Percentiles rank a stretch among this genome's conserved stretches.
These are phyloP conservation scores for Lodderomyces orthopsilosis DNA, from an alignment of 1,139 yeast species.

Conservation along the genomic window DNA sequence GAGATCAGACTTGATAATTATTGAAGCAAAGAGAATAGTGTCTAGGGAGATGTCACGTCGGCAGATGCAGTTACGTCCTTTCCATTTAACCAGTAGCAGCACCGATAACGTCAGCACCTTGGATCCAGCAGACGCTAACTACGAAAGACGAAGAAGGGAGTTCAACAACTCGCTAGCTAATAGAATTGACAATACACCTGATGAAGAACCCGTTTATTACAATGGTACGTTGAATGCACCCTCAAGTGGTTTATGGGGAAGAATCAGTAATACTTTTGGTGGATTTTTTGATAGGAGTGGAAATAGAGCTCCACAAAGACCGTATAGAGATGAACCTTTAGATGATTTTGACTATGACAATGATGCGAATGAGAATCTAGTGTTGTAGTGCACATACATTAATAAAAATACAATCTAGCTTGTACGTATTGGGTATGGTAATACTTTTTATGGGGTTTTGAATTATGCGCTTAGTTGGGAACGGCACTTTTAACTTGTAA, in stretches of 20 bases:
- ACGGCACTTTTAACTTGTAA: background rate
- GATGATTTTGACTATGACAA: conserved; percentile 29
- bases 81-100: conserved; percentile 19
- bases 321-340: conserved; percentile 27
- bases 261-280: conserved; percentile 23
- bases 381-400: conserved; percentile 9
- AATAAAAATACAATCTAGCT: too few species aligned
- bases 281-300: conserved; percentile 10
- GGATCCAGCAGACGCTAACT: conserved; percentile 31
- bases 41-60: conserved; percentile 34
- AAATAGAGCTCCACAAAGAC: conserved; percentile 1
- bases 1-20: conserved; percentile 37
- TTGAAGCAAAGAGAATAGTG: conserved; percentile 43
- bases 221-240: conserved; percentile 10
- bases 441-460: background rate
- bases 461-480: background rate
- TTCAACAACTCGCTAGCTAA: conserved; percentile 23
- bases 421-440: too few species aligned
- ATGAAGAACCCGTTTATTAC: conserved; percentile 7
- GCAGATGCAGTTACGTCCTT: conserved; percentile 27
- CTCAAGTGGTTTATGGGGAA: conserved; percentile 18
- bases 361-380: conserved; percentile 21
- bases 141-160: conserved; percentile 27
- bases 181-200: conserved; percentile 15
- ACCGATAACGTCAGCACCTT: background rate